Evolutionary conservation across 1,139 yeast species (phyloP), one percentile per base, ranked within the genome.

Genomic region (Suhomyces choctaworum): DNA sequence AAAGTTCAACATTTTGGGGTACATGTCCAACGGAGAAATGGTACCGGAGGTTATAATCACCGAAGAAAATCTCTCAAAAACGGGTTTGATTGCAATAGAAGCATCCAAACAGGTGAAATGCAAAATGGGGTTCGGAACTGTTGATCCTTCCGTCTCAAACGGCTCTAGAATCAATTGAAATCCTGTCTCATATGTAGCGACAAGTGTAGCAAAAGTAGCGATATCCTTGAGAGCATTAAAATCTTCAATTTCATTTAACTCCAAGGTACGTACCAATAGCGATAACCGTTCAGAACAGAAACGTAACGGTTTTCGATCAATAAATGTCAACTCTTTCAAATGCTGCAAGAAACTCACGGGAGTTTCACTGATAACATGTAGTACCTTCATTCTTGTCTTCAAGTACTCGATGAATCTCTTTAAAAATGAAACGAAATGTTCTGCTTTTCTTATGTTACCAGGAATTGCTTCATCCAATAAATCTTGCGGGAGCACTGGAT

Each of bases 31-130:
- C 1, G 99, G 99, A 0, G 98, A 92, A 29, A 92, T 90, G 10
- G 99, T 92, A 50, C 99, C 99, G 1, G 96, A 87, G 0, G 99
- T 92, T 43, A 92, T 92, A 42, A 92, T 84, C 10, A 92, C 96
- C 0, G 97, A 84, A n/a, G 88, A 81, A 55, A 92, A 92, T 43
- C 92, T 73, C 34, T 92, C 97, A 68, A 92, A 92, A 0, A 92
- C 92, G 0, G 99, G 98, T 56, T 89, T 92, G 47, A 92, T 92
- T 3, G 98, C 98, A 48, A 94, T 94, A 0, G 97, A 89, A 0
- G 98, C 98, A 64, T 92, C 99, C 33, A 94, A 69, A 65, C 99
- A 92, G 0, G 97, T 82, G 54, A 92, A 89, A 54, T 94, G 83
- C 51, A 94, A 64, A n/a, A 92, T 85, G 1, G 99, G 99, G 56